These are phyloP conservation scores for Solanum okadae DNA, from an alignment of 257 asterid genomes.

Conservation along the genomic window DNA sequence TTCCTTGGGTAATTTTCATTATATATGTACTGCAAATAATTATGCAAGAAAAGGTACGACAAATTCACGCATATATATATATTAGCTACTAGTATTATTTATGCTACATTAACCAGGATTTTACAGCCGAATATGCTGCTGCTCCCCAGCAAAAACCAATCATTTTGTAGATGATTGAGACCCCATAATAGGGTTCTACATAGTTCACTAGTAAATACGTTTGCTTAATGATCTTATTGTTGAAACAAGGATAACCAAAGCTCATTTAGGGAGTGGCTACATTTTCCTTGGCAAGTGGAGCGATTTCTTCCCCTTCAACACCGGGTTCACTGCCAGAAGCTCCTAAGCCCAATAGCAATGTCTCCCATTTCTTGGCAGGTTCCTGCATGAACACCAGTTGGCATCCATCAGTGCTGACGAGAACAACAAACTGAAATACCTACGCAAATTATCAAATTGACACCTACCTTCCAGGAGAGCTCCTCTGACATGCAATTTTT, in stretches of 20 bases:
- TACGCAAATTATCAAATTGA: not conserved
- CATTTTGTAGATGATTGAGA: not conserved
- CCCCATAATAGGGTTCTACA: not conserved
- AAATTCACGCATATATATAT: not conserved
- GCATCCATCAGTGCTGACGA: not conserved
- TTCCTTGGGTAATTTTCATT: not conserved
- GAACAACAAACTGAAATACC: not conserved
- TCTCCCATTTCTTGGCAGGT: slow-evolving; percentile 93
- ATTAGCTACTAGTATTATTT: not conserved
- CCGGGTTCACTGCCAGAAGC: slow-evolving; percentile 64
- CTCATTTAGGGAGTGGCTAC: slow-evolving; percentile 64
- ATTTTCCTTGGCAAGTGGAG: slow-evolving; percentile 82
- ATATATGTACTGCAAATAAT: not conserved
- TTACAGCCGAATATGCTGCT: not conserved
- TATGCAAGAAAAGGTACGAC: not conserved
- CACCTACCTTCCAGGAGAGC: slow-evolving; percentile 88
- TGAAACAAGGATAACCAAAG: not conserved
- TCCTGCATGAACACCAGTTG: slow-evolving; percentile 27
- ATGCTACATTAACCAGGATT: not conserved
- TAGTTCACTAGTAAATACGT: not conserved
- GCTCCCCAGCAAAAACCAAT: not conserved
- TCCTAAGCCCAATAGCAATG: slow-evolving; percentile 50
- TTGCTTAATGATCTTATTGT: not conserved
- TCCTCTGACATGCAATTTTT: slow-evolving; percentile 83
- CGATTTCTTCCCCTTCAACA: slow-evolving; percentile 70